phyloP scores from a whole-genome alignment of 495 filamentous ascomycete species.

The Gamarada debralockiae region DNA sequence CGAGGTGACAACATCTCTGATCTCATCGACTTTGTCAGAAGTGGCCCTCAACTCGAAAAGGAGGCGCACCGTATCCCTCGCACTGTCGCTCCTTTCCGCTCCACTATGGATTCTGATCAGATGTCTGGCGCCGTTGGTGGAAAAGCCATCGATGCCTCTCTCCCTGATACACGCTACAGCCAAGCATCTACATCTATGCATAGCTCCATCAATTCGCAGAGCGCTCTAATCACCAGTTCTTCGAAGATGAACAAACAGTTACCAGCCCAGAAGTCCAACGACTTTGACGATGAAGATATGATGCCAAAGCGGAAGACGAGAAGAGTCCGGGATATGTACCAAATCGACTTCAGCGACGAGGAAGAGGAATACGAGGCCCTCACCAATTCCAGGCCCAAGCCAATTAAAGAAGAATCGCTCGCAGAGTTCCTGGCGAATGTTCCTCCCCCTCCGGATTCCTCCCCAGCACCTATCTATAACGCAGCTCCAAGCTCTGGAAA shows the following conservation, averaged over 20 bases:
- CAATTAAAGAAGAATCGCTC: constrained; percentile 64
- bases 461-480: constrained; percentile 26
- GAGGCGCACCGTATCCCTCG: constrained; percentile 68
- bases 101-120: constrained; percentile 82
- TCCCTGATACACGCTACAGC: constrained; percentile 30
- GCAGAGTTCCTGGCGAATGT: constrained; percentile 84
- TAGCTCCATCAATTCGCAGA: constrained; percentile 51
- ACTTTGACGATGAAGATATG: constrained; percentile 40
- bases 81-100: constrained; percentile 79
- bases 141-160: constrained; percentile 43
- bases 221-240: constrained; percentile 39
- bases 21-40: constrained; percentile 90
- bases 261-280: background rate
- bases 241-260: constrained; percentile 8
- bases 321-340: constrained; percentile 83
- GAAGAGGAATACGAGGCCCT: constrained; percentile 52
- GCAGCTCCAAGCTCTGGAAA: constrained; percentile 24
- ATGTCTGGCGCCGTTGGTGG: constrained; percentile 50
- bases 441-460: constrained; percentile 59
- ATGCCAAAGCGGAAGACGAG: constrained; percentile 65
- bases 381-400: constrained; percentile 29
- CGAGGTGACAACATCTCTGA: constrained; percentile 68
- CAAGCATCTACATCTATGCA: constrained; percentile 38
- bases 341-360: constrained; percentile 82
- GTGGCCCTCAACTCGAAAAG: constrained; percentile 59